These are phyloP conservation scores for Cystofilobasidium macerans DNA, from an alignment of 768 basidiomycete species.

Conservation along the genomic window DNA sequence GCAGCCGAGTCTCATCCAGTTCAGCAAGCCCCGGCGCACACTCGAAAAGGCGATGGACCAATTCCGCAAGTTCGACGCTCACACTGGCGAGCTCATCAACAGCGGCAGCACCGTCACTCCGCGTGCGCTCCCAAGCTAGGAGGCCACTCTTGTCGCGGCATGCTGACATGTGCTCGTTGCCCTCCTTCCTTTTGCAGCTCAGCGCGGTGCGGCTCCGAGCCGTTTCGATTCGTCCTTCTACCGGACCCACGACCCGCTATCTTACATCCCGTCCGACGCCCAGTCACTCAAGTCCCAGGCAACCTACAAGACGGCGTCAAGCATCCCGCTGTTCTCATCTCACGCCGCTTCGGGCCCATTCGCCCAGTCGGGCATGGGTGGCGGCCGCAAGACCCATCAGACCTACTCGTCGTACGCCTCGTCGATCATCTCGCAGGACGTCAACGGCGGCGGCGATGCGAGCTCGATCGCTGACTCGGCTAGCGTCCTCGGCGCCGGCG, in stretches of 20 bases:
- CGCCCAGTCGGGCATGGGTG: slow-evolving; percentile 44
- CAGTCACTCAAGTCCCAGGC: slow-evolving; percentile 95
- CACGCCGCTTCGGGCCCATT: slow-evolving; percentile 38
- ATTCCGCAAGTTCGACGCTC: slow-evolving; percentile 85
- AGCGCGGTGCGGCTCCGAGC: slow-evolving; percentile 78
- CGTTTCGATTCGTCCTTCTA: slow-evolving; percentile 95
- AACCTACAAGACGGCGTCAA: slow-evolving; percentile 65
- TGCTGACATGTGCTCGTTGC: slow-evolving; percentile 6
- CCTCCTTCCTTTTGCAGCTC: slow-evolving; percentile 38
- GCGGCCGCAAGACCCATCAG: slow-evolving; percentile 20
- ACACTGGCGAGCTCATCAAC: slow-evolving; percentile 54
- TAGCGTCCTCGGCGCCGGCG: slow-evolving; percentile 48
- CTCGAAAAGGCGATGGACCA: slow-evolving; percentile 83
- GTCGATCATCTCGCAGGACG: slow-evolving; percentile 82
- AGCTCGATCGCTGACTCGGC: slow-evolving; percentile 47
- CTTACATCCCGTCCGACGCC: slow-evolving; percentile 88
- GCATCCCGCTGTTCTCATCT: slow-evolving; percentile 63
- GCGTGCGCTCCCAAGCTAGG: neutral
- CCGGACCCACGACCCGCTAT: slow-evolving; percentile 82
- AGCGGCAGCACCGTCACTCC: neutral
- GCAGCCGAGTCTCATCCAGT: slow-evolving; percentile 97
- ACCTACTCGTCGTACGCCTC: slow-evolving; percentile 24
- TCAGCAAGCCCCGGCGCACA: slow-evolving; percentile 88
- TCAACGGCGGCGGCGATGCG: slow-evolving; percentile 38
- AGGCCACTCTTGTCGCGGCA: neutral